Base-by-base conservation (phyloP, 1,139 yeast genomes). In the Magnusiomyces magnusii region DNA sequence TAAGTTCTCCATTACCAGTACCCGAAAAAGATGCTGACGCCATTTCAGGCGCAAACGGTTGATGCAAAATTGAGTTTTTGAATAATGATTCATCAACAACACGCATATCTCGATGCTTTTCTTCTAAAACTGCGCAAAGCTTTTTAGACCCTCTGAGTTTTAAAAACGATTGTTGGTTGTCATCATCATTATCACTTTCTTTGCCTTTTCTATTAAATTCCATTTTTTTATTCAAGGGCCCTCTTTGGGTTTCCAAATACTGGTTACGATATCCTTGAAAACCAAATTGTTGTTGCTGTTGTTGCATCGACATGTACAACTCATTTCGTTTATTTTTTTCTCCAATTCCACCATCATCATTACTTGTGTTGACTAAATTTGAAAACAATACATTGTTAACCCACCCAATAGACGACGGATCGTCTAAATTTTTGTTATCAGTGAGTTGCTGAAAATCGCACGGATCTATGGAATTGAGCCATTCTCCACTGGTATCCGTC, bases 391-490 rank as follows among this genome's bases (percentile, higher is more conserved):
- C 34, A 50, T 51, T 51, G 19, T 44, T 42, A 19, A 44, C 31
- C 55, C 50, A 50, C 10, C 17, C 41, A 19, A 42, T 41, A n/a
- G 42, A 28, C 13, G 19, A 21, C 10, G 7, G 19, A n/a, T 27
- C 44, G 24, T 19, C 49, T 21, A 42, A 25, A 3, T 34, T 13
- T 23, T 28, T 55, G 21, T 34, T 27, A 28, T 28, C 47, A 7
- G 55, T 56, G 53, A 51, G 57, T 19, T 52, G 57, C 2, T 57
- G 49, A 25, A 60, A 57, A 31, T 57, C 62, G 23, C 51, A 17
- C 27, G 53, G 42, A 34, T 57, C 62, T 9, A 60, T 53, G 2
- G 58, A 56, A 47, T 58, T 60, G 19, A 60, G 54, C 62, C 62
- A 60, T 49, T 58, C 62, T 7, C 57, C 62, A 24, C 59, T 58